Conservation (phyloP, 257 asterid species). For the Plantago ovata region DNA sequence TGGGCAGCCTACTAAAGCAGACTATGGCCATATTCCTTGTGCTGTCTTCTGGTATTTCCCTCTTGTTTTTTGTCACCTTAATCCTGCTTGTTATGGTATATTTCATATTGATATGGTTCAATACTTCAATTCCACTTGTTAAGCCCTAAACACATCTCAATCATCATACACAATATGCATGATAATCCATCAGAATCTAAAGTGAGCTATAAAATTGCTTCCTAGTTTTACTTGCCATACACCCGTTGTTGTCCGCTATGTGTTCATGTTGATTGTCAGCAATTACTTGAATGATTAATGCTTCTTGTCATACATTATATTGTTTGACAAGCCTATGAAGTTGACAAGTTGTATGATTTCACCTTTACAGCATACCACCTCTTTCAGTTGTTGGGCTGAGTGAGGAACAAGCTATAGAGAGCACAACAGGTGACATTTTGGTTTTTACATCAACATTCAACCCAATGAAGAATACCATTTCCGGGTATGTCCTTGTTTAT, state of each 20-base stretch:
- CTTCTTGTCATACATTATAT: background rate
- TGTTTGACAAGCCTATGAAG: slow-evolving; percentile 1
- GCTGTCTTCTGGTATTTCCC: slow-evolving; percentile 84
- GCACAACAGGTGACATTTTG: slow-evolving; percentile 68
- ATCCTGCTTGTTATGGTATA: too few species aligned
- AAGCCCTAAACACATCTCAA: background rate
- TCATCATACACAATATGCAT: background rate
- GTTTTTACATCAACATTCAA: slow-evolving; percentile 84
- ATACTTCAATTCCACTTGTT: background rate
- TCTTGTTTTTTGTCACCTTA: slow-evolving; percentile 11
- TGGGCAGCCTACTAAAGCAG: slow-evolving; percentile 73
- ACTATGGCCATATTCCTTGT: slow-evolving; percentile 66
- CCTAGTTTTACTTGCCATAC: background rate
- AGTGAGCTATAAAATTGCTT: background rate
- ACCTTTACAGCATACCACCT: slow-evolving; percentile 85
- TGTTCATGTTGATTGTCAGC: background rate
- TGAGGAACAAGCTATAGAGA: slow-evolving; percentile 82
- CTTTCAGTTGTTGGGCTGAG: slow-evolving; percentile 89
- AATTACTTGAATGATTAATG: background rate
- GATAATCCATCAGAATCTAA: background rate
- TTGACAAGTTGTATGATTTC: slow-evolving; percentile 12
- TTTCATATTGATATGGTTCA: background rate
- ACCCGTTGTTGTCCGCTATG: slow-evolving; percentile 4
- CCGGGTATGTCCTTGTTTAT: slow-evolving; percentile 54
- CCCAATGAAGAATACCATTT: slow-evolving; percentile 96